These are phyloP conservation scores for Aspergillus sclerotioniger DNA, from an alignment of 495 filamentous ascomycete species.

Conservation along the genomic window DNA sequence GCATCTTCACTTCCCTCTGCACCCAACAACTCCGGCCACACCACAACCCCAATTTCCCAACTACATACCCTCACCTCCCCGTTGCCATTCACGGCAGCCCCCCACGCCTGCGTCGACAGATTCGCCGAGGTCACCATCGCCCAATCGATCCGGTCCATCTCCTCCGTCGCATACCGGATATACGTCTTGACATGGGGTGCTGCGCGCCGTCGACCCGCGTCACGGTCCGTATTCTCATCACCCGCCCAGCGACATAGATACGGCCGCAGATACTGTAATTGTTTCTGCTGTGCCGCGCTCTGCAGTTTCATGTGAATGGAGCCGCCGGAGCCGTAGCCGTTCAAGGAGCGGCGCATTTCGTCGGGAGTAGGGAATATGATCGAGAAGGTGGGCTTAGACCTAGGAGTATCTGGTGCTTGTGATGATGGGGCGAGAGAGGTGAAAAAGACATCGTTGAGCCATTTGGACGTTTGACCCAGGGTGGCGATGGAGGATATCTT, in stretches of 20 bases:
- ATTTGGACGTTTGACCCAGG: constrained; percentile 69
- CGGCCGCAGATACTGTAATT: constrained; percentile 70
- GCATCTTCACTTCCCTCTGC: not conserved
- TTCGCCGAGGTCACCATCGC: constrained; percentile 84
- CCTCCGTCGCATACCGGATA: constrained; percentile 57
- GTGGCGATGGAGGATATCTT: constrained; percentile 79
- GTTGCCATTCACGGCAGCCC: constrained; percentile 50
- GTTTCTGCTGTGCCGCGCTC: constrained; percentile 65
- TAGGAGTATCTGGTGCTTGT: constrained; percentile 3
- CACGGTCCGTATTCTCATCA: constrained; percentile 30
- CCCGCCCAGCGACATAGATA: constrained; percentile 71
- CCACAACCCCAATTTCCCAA: constrained; percentile 82
- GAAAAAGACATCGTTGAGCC: constrained; percentile 70
- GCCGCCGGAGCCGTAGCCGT: constrained; percentile 73
- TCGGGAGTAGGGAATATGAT: constrained; percentile 79
- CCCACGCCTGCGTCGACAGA: constrained; percentile 88
- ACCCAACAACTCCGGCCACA: constrained; percentile 72
- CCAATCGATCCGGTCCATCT: constrained; percentile 68
- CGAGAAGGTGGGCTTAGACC: constrained; percentile 34
- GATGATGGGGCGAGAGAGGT: constrained; percentile 40
- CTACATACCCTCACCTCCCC: constrained; percentile 70
- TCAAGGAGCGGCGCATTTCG: constrained; percentile 74
- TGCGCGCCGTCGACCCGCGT: constrained; percentile 67
- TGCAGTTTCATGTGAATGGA: constrained; percentile 82
- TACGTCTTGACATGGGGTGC: constrained; percentile 94